Percentiles rank a stretch among this genome's conserved stretches.
Evolutionary conservation across 495 filamentous ascomycete genomes (phyloP).

Genomic region (Aspergillus cristatus): DNA sequence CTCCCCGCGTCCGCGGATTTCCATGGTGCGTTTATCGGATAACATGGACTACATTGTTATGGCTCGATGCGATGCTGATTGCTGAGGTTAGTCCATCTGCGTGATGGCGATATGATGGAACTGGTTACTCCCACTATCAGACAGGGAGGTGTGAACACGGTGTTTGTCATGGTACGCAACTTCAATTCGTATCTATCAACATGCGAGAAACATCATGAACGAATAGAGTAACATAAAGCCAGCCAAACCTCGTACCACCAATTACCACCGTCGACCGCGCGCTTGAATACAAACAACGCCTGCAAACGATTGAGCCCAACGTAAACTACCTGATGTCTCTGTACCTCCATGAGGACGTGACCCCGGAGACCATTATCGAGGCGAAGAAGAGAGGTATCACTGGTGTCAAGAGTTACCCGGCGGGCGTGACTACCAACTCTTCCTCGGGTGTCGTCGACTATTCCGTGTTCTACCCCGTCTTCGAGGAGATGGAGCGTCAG

Average conservation of each 20-base stretch:
- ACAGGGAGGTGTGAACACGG: conserved; percentile 65
- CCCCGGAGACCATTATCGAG: conserved; percentile 65
- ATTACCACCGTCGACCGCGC: conserved; percentile 66
- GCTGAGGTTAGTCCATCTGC: conserved; percentile 47
- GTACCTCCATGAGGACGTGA: conserved; percentile 70
- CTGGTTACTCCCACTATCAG: conserved; percentile 69
- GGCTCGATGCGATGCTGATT: background rate
- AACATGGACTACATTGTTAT: conserved; percentile 29
- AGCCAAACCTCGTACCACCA: conserved; percentile 67
- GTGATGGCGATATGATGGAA: conserved; percentile 74
- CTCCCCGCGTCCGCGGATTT: conserved; percentile 67
- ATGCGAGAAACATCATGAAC: background rate
- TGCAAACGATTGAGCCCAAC: conserved; percentile 58
- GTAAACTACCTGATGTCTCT: conserved; percentile 85
- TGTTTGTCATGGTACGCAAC: conserved; percentile 65
- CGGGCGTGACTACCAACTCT: conserved; percentile 73
- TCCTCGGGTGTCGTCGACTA: conserved; percentile 70
- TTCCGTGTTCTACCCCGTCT: conserved; percentile 63
- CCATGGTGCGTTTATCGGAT: conserved; percentile 46
- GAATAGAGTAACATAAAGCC: conserved; percentile 5
- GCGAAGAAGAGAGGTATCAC: conserved; percentile 49
- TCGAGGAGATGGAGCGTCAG: conserved; percentile 66
- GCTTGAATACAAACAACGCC: conserved; percentile 59
- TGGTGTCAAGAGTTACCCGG: conserved; percentile 53
- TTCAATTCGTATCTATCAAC: background rate